Evolutionary conservation across 129 eudicot genomes (phyloP), one percentile per base, ranked within the genome.

Genomic region (Ambrosia artemisiifolia): DNA sequence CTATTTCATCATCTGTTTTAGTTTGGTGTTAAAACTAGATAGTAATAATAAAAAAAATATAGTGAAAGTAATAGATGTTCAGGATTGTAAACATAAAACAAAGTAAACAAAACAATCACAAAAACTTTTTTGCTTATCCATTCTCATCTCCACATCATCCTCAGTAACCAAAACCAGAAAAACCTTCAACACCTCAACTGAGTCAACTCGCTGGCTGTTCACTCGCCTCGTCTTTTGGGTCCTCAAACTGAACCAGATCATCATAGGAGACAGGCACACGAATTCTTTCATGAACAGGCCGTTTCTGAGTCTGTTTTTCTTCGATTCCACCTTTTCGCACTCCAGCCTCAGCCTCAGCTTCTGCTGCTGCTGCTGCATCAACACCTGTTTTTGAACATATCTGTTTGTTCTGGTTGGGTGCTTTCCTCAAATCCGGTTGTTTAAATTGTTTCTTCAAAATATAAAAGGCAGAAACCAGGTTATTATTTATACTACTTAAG

Each of bases 231-330:
- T 75, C 80, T 68, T 82, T 79, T 13, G 79, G 84, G 54, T 77
- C 77, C 55, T 72, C 88, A 20, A 61, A 74, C 63, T 62, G 85
- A 67, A 86, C 65, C 78, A 92, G 73, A 75, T 92, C 97, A 75
- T 88, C 91, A 70, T 92, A 92, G n/a, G 96, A 53, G 16, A 92
- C 94, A 0, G 97, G 97, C 42, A 86, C 73, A 70, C 94, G 88
- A 20, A 88, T 75, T 60, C 97, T 84, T 34, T 86, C 96, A 70
- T 80, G 91, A 77, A 88, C 89, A 34, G 89, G 84, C 42, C 83
- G 82, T 68, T 88, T 88, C 74, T 69, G 74, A 36, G 20, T 78
- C 57, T 38, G 32, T 54, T 5, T 63, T 16, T 75, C 74, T 71
- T 71, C 76, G 40, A 40, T 76, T 49, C 64, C 78, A 56, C 49